Base-by-base conservation (phyloP, 169 alveolate species). In the Cryptosporidium canis region DNA sequence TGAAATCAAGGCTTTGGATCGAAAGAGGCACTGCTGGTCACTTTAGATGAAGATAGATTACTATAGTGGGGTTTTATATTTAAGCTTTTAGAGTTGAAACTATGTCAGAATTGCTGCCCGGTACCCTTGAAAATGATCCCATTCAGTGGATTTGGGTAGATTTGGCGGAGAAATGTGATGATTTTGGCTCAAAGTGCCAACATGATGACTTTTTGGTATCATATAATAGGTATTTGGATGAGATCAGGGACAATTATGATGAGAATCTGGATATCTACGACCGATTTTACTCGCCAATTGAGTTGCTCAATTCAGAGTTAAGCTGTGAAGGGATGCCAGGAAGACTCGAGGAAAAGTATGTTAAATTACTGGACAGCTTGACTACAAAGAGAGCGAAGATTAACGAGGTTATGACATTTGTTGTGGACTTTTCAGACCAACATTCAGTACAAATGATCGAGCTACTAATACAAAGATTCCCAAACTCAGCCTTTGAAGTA, bases 401-500 rank as follows among this genome's bases (percentile, higher is more conserved):
- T 8, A 18, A 39, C 21, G 66, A 77, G 16, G 24, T 77, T 18
- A 77, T 58, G 77, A 77, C 45, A 24, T 77, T 77, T 77, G 87
- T 44, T 14, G 64, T 77, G 7, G 72, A 77, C 44, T 21, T 58
- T 41, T 55, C 87, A 2, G 87, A 77, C 47, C 31, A 24, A 1
- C 72, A 77, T 39, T 77, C 87, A 1, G 87, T 58, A 2, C 70
- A 77, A 24, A 61, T 77, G 61, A 39, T 77, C 2, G 87, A 77
- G 43, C 21, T 18, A 21, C 12, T 77, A 7, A 5, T 77, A 29
- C 18, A 61, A 77, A 41, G 24, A 77, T 61, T 77, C 44, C 70
- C 72, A 35, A 35, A 43, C 41, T 77, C 87, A 21, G 18, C 39
- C 39, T 55, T 43, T 44, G 66, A 37, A 43, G 35, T 55, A 2